Base-by-base conservation (phyloP, 768 basidiomycete species). In the Asterophora parasitica region DNA sequence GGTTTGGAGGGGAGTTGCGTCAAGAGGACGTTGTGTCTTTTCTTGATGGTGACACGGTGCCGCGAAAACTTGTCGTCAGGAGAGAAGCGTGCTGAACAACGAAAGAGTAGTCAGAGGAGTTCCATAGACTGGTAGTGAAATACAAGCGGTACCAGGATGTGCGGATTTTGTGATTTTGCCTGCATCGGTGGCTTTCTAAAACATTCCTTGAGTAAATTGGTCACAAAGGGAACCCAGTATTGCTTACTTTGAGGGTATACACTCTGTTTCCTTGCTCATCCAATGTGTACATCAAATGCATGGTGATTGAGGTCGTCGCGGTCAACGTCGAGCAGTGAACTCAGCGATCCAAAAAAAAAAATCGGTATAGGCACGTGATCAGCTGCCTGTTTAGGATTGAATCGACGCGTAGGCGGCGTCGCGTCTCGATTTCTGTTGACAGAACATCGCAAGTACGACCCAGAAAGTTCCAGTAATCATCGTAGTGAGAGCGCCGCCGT, bases 51-150 rank as follows among this genome's bases (percentile, higher is more conserved):
- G 51, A 98, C 93, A 51, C 96, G 88, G 63, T 99, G 95, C 53
- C 93, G 80, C 52, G 93, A 95, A 72, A 95, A 98, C 73, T 98
- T 98, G 80, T 98, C 95, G 66, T 99, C 96, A 9, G 95, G 95
- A 11, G 95, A 97, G 71, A 98, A 98, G 33, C 96, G 92, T 12
- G 95, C 95, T 96, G 48, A n/a, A 42, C 19, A 33, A 15, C 13
- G n/a, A 28, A 28, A 31, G 23, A 13, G 39, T 11, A 39, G 35
- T 50, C 17, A 48, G 17, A 49, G 45, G 37, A 26, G 33, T 35
- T 27, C 49, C 43, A 38, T 23, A 33, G 42, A 13, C 13, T 47
- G n/a, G 7, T n/a, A 41, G 23, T 31, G 37, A 41, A 40, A n/a
- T n/a, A 39, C 15, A 42, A 17, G 15, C 63, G 78, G 50, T 64